Evolutionary conservation across 306 rosid genomes (phyloP).

Genomic region (Hylodesmum podocarpum): DNA sequence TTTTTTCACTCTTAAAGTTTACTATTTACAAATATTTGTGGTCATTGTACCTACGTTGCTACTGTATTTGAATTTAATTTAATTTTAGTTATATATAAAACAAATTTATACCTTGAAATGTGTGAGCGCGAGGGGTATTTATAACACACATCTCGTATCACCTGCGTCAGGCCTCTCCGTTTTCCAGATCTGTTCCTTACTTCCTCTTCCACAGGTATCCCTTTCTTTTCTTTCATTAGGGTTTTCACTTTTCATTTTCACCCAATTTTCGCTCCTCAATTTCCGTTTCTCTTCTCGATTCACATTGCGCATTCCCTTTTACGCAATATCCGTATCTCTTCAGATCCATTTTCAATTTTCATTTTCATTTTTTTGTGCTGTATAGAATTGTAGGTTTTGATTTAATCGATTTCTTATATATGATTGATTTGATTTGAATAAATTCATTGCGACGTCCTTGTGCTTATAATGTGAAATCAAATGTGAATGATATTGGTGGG

Average conservation of each 20-base stretch:
- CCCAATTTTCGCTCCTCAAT: neutral
- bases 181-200: constrained; percentile 44
- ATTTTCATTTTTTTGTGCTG: neutral
- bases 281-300: constrained; percentile 23
- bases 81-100: neutral
- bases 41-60: too few species aligned
- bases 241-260: constrained; percentile 16
- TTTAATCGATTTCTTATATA: neutral
- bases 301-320: neutral
- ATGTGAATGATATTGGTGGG: neutral
- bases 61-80: too few species aligned
- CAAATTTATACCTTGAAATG: neutral
- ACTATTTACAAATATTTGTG: too few species aligned
- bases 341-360: constrained; percentile 14
- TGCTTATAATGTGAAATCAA: neutral
- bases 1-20: too few species aligned
- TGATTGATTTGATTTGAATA: neutral
- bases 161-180: neutral
- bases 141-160: constrained; percentile 12
- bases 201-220: constrained; percentile 27
- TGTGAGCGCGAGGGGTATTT: constrained; percentile 13
- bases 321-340: neutral
- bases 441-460: neutral
- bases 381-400: neutral
- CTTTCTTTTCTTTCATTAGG: constrained; percentile 2